Base-by-base conservation (phyloP, 2,329 filamentous ascomycete species). In the Penicillium verrucosum region DNA sequence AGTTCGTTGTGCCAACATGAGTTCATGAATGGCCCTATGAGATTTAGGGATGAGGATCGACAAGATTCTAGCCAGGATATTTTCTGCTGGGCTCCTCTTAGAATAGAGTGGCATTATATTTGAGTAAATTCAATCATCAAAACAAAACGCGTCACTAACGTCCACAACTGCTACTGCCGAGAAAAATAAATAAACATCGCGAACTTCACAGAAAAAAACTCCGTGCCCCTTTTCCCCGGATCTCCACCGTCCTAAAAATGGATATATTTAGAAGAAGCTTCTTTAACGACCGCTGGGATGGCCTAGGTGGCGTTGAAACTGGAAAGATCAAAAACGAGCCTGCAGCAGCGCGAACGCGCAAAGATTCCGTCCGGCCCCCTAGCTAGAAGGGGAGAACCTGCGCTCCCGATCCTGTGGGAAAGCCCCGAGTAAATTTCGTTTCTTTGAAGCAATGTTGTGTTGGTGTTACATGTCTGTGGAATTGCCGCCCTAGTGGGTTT, bases 261-360 rank as follows among this genome's bases (percentile, higher is more conserved):
- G 57, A 3, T 37, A 34, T 52, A 36, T 65, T 65, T 56, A 54
- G 59, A 66, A 63, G 60, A 61, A 65, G 59, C 49, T 63, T 65
- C 55, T 61, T 59, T 58, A 47, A 47, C 52, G 21, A 53, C 9
- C n/a, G n/a, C 57, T 59, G 60, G 57, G 64, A 59, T 63, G 57
- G 54, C 25, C 56, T 64, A 52, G 62, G 59, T 65, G 62, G 55
- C 47, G 60, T 62, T 62, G 57, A 58, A 65, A 62, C 58, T 57
- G 47, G 60, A 32, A 63, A 46, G 25, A 59, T 64, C 40, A 37
- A 52, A 48, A 65, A 56, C 36, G 34, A 37, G 57, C 51, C 62
- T 51, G 57, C 57, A 63, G 58, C 21, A 52, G 50, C 60, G 58
- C 64, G 61, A 66, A 65, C 64, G 59, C 58, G 50, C 50, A 60